Percentiles rank a stretch among this genome's conserved stretches.
These are phyloP conservation scores for Flammula alnicola DNA, from an alignment of 1,284 basidiomycete genomes.

Conservation along the genomic window DNA sequence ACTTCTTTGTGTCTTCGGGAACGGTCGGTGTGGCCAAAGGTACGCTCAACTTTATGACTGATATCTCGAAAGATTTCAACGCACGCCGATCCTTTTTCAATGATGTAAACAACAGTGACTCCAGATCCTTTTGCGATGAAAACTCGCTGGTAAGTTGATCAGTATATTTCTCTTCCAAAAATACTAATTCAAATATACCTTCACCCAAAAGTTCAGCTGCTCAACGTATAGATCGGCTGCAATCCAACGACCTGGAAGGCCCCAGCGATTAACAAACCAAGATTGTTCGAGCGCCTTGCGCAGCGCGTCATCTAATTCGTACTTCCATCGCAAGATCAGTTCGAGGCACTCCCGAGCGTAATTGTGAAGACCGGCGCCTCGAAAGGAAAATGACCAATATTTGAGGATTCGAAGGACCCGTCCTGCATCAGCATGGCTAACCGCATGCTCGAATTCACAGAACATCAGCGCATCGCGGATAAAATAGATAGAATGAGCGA, in stretches of 20 bases:
- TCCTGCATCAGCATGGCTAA: conserved; percentile 32
- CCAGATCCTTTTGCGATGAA: conserved; percentile 30
- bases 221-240: conserved; percentile 21
- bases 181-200: background rate
- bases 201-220: conserved; percentile 18
- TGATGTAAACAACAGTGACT: conserved; percentile 30
- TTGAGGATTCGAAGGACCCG: conserved; percentile 28
- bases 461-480: conserved; percentile 32
- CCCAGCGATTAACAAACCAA: conserved; percentile 30
- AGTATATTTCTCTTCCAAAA: background rate
- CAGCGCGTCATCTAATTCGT: conserved; percentile 25
- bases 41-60: conserved; percentile 20
- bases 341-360: conserved; percentile 36
- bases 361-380: conserved; percentile 32
- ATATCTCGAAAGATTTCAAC: conserved; percentile 32
- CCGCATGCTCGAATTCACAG: conserved; percentile 32
- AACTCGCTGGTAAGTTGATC: conserved; percentile 19
- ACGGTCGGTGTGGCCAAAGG: conserved; percentile 27
- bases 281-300: conserved; percentile 25
- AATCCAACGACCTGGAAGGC: conserved; percentile 15
- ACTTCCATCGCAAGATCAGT: conserved; percentile 27
- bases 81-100: conserved; percentile 32
- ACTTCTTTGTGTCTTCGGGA: conserved; percentile 26
- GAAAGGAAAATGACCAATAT: conserved; percentile 31
- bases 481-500: conserved; percentile 29